These are phyloP conservation scores for Clonostachys chloroleuca DNA, from an alignment of 2,329 filamentous ascomycete genomes.

Conservation along the genomic window DNA sequence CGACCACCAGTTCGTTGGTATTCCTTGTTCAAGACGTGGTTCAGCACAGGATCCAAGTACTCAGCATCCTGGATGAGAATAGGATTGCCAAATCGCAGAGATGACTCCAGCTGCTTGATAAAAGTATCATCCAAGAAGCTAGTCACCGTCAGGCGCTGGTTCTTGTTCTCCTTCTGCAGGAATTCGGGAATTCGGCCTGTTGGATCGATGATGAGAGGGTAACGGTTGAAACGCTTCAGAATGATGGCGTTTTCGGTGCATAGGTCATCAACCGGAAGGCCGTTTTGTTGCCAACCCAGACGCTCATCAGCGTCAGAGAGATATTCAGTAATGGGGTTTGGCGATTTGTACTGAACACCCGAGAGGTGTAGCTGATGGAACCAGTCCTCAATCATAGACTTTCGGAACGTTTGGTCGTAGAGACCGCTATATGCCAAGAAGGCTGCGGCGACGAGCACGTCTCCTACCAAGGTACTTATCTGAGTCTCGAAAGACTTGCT, in stretches of 20 bases:
- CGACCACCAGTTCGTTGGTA: conserved; percentile 98
- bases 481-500: conserved; percentile 98
- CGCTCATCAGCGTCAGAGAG: conserved; percentile 94
- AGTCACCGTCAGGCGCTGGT: conserved; percentile 89
- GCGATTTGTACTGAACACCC: conserved; percentile 88
- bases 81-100: conserved; percentile 93
- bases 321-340: conserved; percentile 94
- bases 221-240: conserved; percentile 95
- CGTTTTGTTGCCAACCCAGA: conserved; percentile 90
- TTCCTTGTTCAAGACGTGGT: conserved; percentile 98
- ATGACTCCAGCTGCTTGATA: conserved; percentile 95
- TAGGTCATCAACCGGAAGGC: conserved; percentile 89
- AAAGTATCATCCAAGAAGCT: conserved; percentile 98
- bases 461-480: conserved; percentile 92
- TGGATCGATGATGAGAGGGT: conserved; percentile 96
- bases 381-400: conserved; percentile 98
- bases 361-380: conserved; percentile 87
- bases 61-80: conserved; percentile 98
- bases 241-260: conserved; percentile 99
- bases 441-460: conserved; percentile 92
- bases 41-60: conserved; percentile 93
- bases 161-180: conserved; percentile 89
- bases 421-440: conserved; percentile 96
- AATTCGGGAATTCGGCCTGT: conserved; percentile 94
- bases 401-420: conserved; percentile 97